phyloP scores from a whole-genome alignment of 2,329 filamentous ascomycete species.

The Parasarocladium wereldwijsianum region DNA sequence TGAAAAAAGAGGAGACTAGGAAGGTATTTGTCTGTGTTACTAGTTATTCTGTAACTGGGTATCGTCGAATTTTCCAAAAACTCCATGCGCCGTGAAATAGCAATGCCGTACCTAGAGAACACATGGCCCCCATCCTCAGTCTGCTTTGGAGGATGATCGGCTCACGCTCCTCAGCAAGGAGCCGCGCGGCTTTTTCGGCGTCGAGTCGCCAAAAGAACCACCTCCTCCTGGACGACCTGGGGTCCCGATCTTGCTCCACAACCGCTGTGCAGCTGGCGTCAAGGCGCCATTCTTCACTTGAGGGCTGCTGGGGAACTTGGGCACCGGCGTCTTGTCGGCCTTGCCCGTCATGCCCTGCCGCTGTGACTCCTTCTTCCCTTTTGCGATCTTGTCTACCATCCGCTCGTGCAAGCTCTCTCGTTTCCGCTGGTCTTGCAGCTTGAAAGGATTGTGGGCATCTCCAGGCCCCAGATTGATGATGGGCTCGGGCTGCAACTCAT shows the following conservation, averaged over 20 bases:
- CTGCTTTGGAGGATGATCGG: constrained; percentile 11
- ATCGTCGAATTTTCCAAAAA: too few species aligned
- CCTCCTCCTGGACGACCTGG: constrained; percentile 19
- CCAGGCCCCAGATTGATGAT: constrained; percentile 42
- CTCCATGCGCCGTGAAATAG: background rate
- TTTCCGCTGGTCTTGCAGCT: constrained; percentile 56
- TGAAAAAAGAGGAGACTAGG: background rate
- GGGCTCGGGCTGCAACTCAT: constrained; percentile 13
- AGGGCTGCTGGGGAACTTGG: constrained; percentile 54
- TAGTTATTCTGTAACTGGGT: too few species aligned
- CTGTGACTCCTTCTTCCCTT: constrained; percentile 50
- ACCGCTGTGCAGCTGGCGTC: constrained; percentile 59
- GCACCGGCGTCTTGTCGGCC: constrained; percentile 45
- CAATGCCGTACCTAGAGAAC: too few species aligned
- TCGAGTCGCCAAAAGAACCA: constrained; percentile 20
- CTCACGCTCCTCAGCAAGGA: constrained; percentile 22
- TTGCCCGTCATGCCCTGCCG: constrained; percentile 46
- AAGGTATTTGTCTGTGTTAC: background rate
- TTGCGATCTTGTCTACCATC: constrained; percentile 71
- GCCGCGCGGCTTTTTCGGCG: constrained; percentile 22
- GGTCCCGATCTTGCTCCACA: constrained; percentile 47
- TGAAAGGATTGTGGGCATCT: constrained; percentile 64
- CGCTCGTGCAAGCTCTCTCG: constrained; percentile 72
- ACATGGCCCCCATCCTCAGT: too few species aligned
- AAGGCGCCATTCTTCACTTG: constrained; percentile 39